Percentiles rank a stretch among this genome's conserved stretches.
Conservation (phyloP, 2,329 filamentous ascomycete species). For the Fusarium camptoceras region DNA sequence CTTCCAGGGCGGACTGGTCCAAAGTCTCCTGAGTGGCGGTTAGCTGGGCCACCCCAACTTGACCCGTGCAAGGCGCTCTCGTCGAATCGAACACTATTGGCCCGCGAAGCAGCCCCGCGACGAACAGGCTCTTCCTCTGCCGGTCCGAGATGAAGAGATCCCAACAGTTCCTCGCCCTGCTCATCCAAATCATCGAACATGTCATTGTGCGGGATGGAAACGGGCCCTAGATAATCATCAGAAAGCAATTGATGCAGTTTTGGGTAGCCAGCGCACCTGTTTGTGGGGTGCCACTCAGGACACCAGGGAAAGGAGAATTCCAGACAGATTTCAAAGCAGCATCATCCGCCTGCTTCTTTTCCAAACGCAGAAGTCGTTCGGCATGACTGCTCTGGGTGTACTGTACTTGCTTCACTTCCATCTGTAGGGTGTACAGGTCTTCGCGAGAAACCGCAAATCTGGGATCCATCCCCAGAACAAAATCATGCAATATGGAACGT, state of each 20-base stretch:
- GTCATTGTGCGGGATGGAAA: constrained; percentile 83
- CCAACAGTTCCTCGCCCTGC: constrained; percentile 82
- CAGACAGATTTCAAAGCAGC: constrained; percentile 85
- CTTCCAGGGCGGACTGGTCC: constrained; percentile 81
- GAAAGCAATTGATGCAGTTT: constrained; percentile 9
- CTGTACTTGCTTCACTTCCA: constrained; percentile 77
- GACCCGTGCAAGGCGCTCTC: constrained; percentile 92
- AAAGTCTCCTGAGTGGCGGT: constrained; percentile 86
- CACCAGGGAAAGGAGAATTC: constrained; percentile 92
- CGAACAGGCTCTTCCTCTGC: constrained; percentile 87
- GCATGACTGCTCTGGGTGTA: constrained; percentile 71
- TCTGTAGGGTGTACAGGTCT: constrained; percentile 75
- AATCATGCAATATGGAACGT: neutral
- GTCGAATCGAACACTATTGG: constrained; percentile 97
- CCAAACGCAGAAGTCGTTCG: constrained; percentile 70
- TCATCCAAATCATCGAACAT: constrained; percentile 93
- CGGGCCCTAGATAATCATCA: constrained; percentile 69
- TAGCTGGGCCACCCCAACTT: constrained; percentile 81
- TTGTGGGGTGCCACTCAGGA: constrained; percentile 84
- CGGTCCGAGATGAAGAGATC: constrained; percentile 82
- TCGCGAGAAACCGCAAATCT: constrained; percentile 70
- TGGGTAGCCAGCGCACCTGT: constrained; percentile 72
- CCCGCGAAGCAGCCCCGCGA: constrained; percentile 87
- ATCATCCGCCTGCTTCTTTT: constrained; percentile 76
- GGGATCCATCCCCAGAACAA: constrained; percentile 68